Conservation (phyloP, 2,329 filamentous ascomycete species). For the Pleurostoma richardsiae region DNA sequence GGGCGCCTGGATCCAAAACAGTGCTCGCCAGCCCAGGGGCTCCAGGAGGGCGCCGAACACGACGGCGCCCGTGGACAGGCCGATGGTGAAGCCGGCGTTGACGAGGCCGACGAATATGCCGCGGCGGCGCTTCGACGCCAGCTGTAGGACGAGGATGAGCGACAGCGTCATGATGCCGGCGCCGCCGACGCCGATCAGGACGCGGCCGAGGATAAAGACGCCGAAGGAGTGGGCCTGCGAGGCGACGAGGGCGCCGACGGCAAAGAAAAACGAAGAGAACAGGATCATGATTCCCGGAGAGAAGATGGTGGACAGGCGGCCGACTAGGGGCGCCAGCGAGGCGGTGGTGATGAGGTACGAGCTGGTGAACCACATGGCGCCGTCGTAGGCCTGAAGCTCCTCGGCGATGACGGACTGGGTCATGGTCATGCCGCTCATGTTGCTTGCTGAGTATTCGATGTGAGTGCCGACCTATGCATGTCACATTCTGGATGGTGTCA, state of each 20-base stretch:
- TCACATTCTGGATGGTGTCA: not conserved
- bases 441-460: slow-evolving; percentile 39
- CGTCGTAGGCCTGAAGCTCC: slow-evolving; percentile 68
- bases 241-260: slow-evolving; percentile 60
- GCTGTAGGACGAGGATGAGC: slow-evolving; percentile 71
- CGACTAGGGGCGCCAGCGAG: slow-evolving; percentile 61
- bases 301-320: slow-evolving; percentile 71
- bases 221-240: slow-evolving; percentile 53
- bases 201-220: slow-evolving; percentile 64
- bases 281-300: slow-evolving; percentile 62
- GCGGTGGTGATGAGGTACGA: slow-evolving; percentile 64
- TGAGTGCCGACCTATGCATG: too few species aligned
- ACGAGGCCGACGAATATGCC: slow-evolving; percentile 71
- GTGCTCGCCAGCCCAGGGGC: slow-evolving; percentile 48
- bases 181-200: slow-evolving; percentile 62
- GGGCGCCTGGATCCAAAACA: slow-evolving; percentile 71
- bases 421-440: slow-evolving; percentile 78
- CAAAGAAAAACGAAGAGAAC: slow-evolving; percentile 51
- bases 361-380: slow-evolving; percentile 76
- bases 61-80: slow-evolving; percentile 66
- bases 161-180: slow-evolving; percentile 69
- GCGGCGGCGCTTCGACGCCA: slow-evolving; percentile 60
- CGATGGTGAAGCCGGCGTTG: slow-evolving; percentile 68
- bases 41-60: slow-evolving; percentile 62
- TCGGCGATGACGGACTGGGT: slow-evolving; percentile 72